phyloP scores from a whole-genome alignment of 805 yeast species.

The Nakazawaea sp. region DNA sequence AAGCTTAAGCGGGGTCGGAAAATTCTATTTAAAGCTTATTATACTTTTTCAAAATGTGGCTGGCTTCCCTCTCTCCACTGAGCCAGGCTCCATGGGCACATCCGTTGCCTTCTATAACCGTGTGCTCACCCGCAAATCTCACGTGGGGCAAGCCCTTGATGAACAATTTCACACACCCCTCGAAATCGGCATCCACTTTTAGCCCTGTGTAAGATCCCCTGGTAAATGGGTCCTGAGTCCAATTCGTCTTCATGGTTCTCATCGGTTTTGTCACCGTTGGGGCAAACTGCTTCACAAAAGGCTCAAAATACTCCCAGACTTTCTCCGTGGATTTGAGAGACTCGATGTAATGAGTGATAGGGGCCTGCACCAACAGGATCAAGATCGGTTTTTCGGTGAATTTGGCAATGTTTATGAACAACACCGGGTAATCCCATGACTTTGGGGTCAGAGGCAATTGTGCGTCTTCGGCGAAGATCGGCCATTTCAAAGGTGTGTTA shows the following conservation, averaged over 20 bases:
- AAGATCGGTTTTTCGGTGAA: constrained; percentile 37
- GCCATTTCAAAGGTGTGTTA: not conserved
- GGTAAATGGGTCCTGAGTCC: constrained; percentile 69
- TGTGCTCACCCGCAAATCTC: constrained; percentile 80
- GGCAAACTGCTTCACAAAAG: constrained; percentile 16
- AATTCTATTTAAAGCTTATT: constrained; percentile 4
- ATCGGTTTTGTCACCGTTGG: constrained; percentile 17
- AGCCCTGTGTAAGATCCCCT: constrained; percentile 68
- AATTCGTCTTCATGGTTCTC: constrained; percentile 42
- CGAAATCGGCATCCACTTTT: constrained; percentile 50
- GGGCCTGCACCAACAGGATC: constrained; percentile 54
- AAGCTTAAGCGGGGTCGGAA: no score
- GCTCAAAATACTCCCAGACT: constrained; percentile 46
- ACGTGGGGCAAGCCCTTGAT: constrained; percentile 41
- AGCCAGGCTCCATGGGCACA: constrained; percentile 76
- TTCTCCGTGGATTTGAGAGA: constrained; percentile 28
- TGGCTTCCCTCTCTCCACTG: constrained; percentile 45
- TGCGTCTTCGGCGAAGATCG: constrained; percentile 2
- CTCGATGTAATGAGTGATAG: constrained; percentile 43
- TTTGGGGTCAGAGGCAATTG: constrained; percentile 17
- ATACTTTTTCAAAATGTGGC: constrained; percentile 4
- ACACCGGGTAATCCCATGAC: constrained; percentile 45
- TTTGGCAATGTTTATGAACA: constrained; percentile 41
- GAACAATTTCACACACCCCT: constrained; percentile 43
- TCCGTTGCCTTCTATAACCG: constrained; percentile 70